phyloP scores from a whole-genome alignment of 192 early-diverging fungal genomes.

The Coemansia sp. region DNA sequence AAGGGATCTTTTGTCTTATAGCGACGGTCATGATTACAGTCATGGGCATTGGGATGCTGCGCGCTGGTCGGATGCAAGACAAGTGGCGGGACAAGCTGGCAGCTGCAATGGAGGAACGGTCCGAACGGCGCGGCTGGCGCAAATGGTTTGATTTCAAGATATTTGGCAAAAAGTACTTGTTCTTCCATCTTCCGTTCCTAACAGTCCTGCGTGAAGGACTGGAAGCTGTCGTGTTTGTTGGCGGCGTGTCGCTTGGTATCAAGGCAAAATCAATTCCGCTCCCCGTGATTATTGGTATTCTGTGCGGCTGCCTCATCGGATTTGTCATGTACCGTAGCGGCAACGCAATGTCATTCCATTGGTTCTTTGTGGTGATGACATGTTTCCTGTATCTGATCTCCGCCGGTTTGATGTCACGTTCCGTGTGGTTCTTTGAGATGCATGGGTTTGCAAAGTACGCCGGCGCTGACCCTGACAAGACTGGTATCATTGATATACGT shows the following conservation, averaged over 20 bases:
- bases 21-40: conserved; percentile 74
- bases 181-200: conserved; percentile 82
- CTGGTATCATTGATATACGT: conserved; percentile 60
- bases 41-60: conserved; percentile 83
- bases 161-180: conserved; percentile 61
- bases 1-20: conserved; percentile 80
- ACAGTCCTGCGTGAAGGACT: conserved; percentile 86
- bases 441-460: conserved; percentile 67
- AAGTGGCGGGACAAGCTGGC: conserved; percentile 75
- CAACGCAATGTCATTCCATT: conserved; percentile 65
- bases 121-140: conserved; percentile 37
- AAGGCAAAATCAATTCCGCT: conserved; percentile 74
- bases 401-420: conserved; percentile 74
- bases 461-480: conserved; percentile 65
- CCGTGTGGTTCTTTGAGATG: conserved; percentile 67
- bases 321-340: conserved; percentile 74
- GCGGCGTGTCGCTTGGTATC: conserved; percentile 72
- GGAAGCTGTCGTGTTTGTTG: conserved; percentile 89
- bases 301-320: conserved; percentile 70
- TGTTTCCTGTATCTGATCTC: conserved; percentile 76
- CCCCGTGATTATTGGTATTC: conserved; percentile 70
- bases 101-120: conserved; percentile 49
- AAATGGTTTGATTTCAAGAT: conserved; percentile 35
- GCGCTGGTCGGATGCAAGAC: conserved; percentile 68
- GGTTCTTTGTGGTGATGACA: conserved; percentile 78